phyloP scores from a whole-genome alignment of 2,329 filamentous ascomycete genomes.

The Blastomyces parvus region DNA sequence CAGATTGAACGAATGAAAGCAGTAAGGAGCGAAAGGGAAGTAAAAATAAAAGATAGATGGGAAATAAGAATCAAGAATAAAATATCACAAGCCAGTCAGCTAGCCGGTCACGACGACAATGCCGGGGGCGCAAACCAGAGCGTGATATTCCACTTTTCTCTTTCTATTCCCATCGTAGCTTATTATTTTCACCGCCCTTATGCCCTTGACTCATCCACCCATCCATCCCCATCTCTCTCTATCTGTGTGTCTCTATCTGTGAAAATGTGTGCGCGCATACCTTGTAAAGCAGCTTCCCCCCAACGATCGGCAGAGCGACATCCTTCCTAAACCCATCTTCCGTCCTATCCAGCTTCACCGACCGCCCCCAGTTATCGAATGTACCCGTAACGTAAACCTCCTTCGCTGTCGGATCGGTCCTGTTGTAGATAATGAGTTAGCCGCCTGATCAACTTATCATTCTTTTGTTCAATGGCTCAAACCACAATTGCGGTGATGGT shows the following conservation, averaged over 20 bases:
- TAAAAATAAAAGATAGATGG: too few species aligned
- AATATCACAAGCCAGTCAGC: too few species aligned
- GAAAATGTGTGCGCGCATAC: slow-evolving; percentile 42
- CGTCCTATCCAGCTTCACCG: slow-evolving; percentile 68
- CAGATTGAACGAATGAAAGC: neutral
- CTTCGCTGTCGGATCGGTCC: slow-evolving; percentile 64
- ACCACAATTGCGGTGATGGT: neutral
- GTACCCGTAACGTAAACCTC: slow-evolving; percentile 93
- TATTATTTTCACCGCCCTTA: too few species aligned
- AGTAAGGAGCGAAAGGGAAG: too few species aligned
- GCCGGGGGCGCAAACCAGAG: too few species aligned
- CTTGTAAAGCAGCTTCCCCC: slow-evolving; percentile 86
- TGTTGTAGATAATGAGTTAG: slow-evolving; percentile 32
- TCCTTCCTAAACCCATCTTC: slow-evolving; percentile 67
- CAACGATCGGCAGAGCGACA: slow-evolving; percentile 57
- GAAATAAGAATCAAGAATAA: too few species aligned
- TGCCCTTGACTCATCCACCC: neutral
- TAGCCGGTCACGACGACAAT: too few species aligned
- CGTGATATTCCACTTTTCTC: too few species aligned
- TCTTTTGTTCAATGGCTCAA: neutral
- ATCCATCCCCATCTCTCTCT: neutral
- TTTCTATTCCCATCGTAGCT: too few species aligned
- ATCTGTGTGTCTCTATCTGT: neutral
- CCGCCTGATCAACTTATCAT: neutral
- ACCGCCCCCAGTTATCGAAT: slow-evolving; percentile 90